Evolutionary conservation across 257 asterid genomes (phyloP), one percentile per base, ranked within the genome.

Genomic region (Cynanchum wilfordii): DNA sequence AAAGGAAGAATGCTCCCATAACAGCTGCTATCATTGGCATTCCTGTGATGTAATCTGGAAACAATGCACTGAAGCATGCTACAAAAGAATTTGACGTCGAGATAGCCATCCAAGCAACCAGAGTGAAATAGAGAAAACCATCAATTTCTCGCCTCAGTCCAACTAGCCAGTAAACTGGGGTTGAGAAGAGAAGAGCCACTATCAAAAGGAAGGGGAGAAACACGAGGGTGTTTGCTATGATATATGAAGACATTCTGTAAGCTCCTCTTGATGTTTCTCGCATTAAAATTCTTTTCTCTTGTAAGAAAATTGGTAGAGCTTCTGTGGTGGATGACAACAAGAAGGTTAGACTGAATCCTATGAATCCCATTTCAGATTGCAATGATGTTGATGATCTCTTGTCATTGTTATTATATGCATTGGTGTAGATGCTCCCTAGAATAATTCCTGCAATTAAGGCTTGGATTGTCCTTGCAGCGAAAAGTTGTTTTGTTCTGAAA

Each of bases 281-380:
- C 85, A 72, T 80, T 36, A 89, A 68, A 20, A 93, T 83, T 77
- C 80, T 81, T 76, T 89, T 85, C 71, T 90, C 98, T 76, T 86
- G 90, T 63, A 93, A 66, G 88, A 93, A 89, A 71, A 93, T 82
- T 1, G 93, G 96, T 7, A 93, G 84, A n/a, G 96, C 96, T 83
- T 93, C 97, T 7, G 91, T 89, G n/a, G 96, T 87, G 8, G 96
- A 83, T 52, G 97, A 88, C 70, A 93, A 60, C 80, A 93, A 72
- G 78, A 90, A 87, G 6, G 95, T 83, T 16, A 93, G 87, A 36
- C 83, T 82, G 80, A 93, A 87, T 38, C 95, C 97, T 2, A 93
- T 88, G 86, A 93, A 89, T 3, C 96, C 98, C 27, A 90, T 2
- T 75, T 86, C 89, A 67, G 79, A 82, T 52, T 87, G 95, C 75